Conservation (phyloP, 2,329 filamentous ascomycete genomes). For the Kalaharituber pfeilii region DNA sequence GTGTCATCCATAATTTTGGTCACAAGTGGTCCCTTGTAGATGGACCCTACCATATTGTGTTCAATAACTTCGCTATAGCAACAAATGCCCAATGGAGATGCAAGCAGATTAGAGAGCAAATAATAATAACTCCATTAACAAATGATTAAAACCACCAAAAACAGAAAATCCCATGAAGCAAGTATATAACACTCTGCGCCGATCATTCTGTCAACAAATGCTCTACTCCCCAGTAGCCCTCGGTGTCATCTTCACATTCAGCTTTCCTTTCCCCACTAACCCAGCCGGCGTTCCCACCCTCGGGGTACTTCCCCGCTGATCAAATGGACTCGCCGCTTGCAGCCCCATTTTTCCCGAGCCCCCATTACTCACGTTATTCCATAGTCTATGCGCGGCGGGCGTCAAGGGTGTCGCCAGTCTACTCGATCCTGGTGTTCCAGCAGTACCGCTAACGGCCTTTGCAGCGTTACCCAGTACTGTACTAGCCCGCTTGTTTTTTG, state of each 20-base stretch:
- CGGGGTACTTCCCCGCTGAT: conserved; percentile 20
- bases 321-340: conserved; percentile 12
- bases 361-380: conserved; percentile 37
- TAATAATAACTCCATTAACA: no score
- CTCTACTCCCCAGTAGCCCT: no score
- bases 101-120: no score
- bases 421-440: conserved; percentile 41
- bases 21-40: no score
- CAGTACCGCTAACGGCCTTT: neutral
- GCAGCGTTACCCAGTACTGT: conserved; percentile 21
- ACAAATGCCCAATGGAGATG: no score
- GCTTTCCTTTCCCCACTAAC: conserved; percentile 10
- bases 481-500: conserved; percentile 49
- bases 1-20: no score
- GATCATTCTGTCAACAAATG: no score
- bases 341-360: conserved; percentile 8
- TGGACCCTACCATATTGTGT: no score
- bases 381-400: conserved; percentile 54
- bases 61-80: no score
- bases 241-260: conserved; percentile 5
- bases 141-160: no score
- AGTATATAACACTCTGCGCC: no score
- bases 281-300: conserved; percentile 12
- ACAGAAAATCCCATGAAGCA: no score
- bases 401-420: conserved; percentile 39